Base-by-base conservation (phyloP, 495 filamentous ascomycete genomes). In the Monascus purpureus region DNA sequence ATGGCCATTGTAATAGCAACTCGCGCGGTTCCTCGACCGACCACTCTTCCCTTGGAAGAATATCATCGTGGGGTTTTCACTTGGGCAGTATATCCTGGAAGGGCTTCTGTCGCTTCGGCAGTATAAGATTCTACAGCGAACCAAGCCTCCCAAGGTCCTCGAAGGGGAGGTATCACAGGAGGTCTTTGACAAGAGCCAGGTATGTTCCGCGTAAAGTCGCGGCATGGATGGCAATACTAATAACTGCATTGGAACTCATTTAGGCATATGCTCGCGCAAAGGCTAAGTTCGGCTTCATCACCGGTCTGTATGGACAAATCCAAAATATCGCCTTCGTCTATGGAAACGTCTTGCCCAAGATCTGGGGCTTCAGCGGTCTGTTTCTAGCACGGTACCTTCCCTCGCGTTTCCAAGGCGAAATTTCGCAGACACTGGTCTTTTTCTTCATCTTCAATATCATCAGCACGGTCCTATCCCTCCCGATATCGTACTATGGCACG, bases 1-100 rank as follows among this genome's bases (percentile, higher is more conserved):
- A n/a, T n/a, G n/a, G n/a, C n/a, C n/a, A n/a, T 40, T 44, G 32
- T 25, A 39, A 39, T 52, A 94, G 88, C 78, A 82, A 64, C 73
- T 96, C 36, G 82, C 84, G 43, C 70, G 73, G 55, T 72, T 77
- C 50, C 76, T 96, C 29, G 92, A 97, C 66, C 75, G 82, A 43
- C 88, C 90, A 32, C 63, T 78, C 42, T 90, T 96, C 62, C 88
- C 92, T 32, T 97, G 90, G 90, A 97, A 96, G 76, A 76, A 71
- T 49, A 73, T 97, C 37, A 83, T 97, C 45, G 73, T 95, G 35
- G 82, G 84, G 33, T 96, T 97, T 61, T 87, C 85, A 8, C 40
- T 94, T 38, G 80, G 73, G 28, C 85, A 97, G 50, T 95, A 79
- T 50, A 49, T 81, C 28, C 77, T 97, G 41, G 90, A 96, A 47